Conservation (phyloP, 1,284 basidiomycete species). For the Neonothopanus nambi region DNA sequence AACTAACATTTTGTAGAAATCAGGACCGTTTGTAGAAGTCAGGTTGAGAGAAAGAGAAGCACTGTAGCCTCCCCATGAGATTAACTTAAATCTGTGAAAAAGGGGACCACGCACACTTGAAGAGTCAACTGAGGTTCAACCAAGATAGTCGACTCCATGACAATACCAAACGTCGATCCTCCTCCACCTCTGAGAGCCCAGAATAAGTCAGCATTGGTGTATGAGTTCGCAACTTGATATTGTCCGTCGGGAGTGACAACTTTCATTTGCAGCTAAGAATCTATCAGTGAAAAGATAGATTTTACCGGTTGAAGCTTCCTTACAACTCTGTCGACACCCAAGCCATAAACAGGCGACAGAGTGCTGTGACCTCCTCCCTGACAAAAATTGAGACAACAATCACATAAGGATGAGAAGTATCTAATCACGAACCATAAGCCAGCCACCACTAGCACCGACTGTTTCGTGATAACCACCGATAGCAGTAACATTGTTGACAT, state of each 20-base stretch:
- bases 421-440: conserved; percentile 22
- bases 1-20: conserved; percentile 33
- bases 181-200: conserved; percentile 42
- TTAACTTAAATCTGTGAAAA: conserved; percentile 24
- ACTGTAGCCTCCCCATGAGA: conserved; percentile 15
- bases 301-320: conserved; percentile 27
- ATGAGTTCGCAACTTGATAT: conserved; percentile 31
- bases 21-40: conserved; percentile 21
- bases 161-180: conserved; percentile 39
- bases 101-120: conserved; percentile 21
- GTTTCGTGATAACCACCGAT: conserved; percentile 28
- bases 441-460: conserved; percentile 28
- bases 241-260: conserved; percentile 38
- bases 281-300: too few relatives aligned
- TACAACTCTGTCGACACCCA: conserved; percentile 41
- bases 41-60: conserved; percentile 15
- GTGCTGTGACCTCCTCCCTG: conserved; percentile 48
- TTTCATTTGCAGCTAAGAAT: conserved; percentile 33
- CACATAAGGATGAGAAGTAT: too few relatives aligned
- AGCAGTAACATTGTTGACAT: conserved; percentile 30
- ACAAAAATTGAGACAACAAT: background rate
- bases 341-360: conserved; percentile 34
- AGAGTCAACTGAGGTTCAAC: conserved; percentile 35
- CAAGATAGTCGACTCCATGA: conserved; percentile 34
- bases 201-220: conserved; percentile 38